A percentile compares a stretch with the other conserved stretches of the same genome.
These are phyloP conservation scores for Phytophthora pisi DNA, from an alignment of 352 stramenopile species.

Conservation along the genomic window DNA sequence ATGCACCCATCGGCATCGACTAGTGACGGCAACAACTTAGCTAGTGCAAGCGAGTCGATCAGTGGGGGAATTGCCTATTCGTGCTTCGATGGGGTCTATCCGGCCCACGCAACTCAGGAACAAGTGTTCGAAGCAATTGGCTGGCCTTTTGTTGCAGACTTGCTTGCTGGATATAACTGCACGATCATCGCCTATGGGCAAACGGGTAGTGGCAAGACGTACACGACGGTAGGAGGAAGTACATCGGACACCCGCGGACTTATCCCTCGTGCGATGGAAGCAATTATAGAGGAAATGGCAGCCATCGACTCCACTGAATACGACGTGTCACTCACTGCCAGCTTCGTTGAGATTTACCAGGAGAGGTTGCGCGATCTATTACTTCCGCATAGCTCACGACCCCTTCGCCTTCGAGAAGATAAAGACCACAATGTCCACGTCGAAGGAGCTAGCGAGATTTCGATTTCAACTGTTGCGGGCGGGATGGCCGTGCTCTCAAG, in stretches of 20 bases:
- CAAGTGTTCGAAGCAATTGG: slow-evolving; percentile 55
- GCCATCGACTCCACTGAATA: slow-evolving; percentile 23
- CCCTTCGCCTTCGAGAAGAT: slow-evolving; percentile 56
- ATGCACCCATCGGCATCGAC: slow-evolving; percentile 1
- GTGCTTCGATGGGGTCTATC: slow-evolving; percentile 64
- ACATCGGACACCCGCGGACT: slow-evolving; percentile 35
- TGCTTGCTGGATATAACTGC: slow-evolving; percentile 72
- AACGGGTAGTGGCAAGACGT: slow-evolving; percentile 75
- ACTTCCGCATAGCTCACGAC: slow-evolving; percentile 32
- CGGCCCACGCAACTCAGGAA: slow-evolving; percentile 37
- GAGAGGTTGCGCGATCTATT: slow-evolving; percentile 70
- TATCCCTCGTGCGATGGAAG: slow-evolving; percentile 46
- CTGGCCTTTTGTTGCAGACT: slow-evolving; percentile 50
- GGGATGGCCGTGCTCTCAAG: slow-evolving; percentile 46
- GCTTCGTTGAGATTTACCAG: slow-evolving; percentile 78
- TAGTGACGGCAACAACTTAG: background rate
- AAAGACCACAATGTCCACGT: slow-evolving; percentile 44
- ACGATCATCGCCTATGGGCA: slow-evolving; percentile 78
- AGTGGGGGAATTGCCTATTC: slow-evolving; percentile 19
- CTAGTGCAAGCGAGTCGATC: background rate
- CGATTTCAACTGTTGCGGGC: slow-evolving; percentile 32
- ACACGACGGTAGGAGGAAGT: slow-evolving; percentile 48
- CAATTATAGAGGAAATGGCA: slow-evolving; percentile 35
- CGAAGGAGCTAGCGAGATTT: slow-evolving; percentile 57
- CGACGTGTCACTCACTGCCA: slow-evolving; percentile 47